A percentile compares a stretch with the other conserved stretches of the same genome.
phyloP scores from a whole-genome alignment of 495 filamentous ascomycete species.

The Apodospora peruviana region DNA sequence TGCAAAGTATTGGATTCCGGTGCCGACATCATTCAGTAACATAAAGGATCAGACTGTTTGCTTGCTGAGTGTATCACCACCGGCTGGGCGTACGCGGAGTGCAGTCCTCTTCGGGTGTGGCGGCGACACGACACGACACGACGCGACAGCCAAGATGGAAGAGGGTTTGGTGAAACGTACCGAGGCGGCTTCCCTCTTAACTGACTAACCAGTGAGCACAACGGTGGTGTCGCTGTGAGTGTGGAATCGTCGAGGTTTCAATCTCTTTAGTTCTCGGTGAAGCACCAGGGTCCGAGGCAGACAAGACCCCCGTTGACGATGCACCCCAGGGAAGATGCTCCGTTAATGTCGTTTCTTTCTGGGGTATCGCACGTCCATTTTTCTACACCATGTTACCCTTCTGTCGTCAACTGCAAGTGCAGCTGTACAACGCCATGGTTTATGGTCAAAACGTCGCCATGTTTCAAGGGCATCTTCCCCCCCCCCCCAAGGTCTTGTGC shows the following conservation, averaged over 20 bases:
- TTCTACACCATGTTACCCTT: not conserved
- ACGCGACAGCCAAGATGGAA: conserved; percentile 8
- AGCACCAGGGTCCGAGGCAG: not conserved
- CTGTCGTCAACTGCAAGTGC: not conserved
- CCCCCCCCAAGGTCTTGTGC: conserved; percentile 8
- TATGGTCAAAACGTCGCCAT: conserved; percentile 24
- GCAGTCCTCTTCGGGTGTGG: too few relatives aligned
- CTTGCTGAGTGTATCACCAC: too few relatives aligned
- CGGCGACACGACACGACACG: too few relatives aligned
- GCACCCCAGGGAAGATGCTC: not conserved
- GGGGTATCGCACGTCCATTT: not conserved
- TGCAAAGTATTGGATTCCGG: too few relatives aligned
- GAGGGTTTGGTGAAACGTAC: conserved; percentile 9
- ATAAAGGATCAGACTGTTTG: too few relatives aligned
- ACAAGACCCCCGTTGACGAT: too few relatives aligned
- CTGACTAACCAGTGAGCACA: too few relatives aligned
- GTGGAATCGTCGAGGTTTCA: not conserved
- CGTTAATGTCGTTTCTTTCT: conserved; percentile 8
- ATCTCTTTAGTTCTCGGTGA: not conserved
- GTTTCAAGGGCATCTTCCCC: conserved; percentile 33
- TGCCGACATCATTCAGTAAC: too few relatives aligned
- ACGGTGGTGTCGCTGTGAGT: too few relatives aligned
- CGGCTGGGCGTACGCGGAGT: too few relatives aligned
- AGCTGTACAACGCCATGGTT: conserved; percentile 13
- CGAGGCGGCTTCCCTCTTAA: conserved; percentile 7